Percentiles rank a stretch among this genome's conserved stretches.
Conservation (phyloP, 805 yeast species). For the Myxozyma neotropica region DNA sequence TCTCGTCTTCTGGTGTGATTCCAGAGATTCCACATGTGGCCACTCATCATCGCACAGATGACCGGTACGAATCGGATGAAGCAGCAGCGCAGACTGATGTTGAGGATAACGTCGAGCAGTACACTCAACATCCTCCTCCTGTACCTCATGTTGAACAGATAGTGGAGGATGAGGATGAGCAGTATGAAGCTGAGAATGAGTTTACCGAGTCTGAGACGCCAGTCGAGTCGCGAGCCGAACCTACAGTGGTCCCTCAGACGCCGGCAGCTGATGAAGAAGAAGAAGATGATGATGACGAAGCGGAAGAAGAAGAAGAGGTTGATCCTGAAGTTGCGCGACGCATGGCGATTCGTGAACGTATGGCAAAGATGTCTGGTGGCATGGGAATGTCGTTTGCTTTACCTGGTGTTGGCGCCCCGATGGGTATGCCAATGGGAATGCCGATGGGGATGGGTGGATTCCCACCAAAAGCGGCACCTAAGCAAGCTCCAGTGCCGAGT, state of each 20-base stretch:
- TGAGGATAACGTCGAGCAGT: slow-evolving; percentile 16
- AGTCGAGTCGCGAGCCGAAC: slow-evolving; percentile 6
- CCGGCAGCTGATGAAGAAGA: slow-evolving; percentile 43
- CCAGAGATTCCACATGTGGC: not conserved
- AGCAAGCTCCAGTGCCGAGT: slow-evolving; percentile 20
- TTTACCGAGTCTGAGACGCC: slow-evolving; percentile 22
- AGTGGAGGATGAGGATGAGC: slow-evolving; percentile 15
- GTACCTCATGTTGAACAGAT: slow-evolving; percentile 8
- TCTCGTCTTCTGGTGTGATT: not conserved
- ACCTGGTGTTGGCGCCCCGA: slow-evolving; percentile 34
- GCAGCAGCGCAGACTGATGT: slow-evolving; percentile 13
- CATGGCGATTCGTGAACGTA: slow-evolving; percentile 79
- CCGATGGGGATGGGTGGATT: slow-evolving; percentile 36
- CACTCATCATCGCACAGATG: not conserved
- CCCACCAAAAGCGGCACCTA: slow-evolving; percentile 8
- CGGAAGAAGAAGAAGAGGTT: slow-evolving; percentile 59
- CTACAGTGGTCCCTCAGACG: slow-evolving; percentile 38
- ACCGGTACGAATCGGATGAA: not conserved
- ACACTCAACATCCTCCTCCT: not conserved
- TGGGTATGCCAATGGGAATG: slow-evolving; percentile 40
- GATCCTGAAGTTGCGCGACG: slow-evolving; percentile 78
- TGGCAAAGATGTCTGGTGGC: slow-evolving; percentile 95
- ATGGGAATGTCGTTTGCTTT: slow-evolving; percentile 58
- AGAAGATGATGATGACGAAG: slow-evolving; percentile 55
- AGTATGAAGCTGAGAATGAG: slow-evolving; percentile 11